These are phyloP conservation scores for Hemileia vastatrix DNA, from an alignment of 1,284 basidiomycete genomes.

Conservation along the genomic window DNA sequence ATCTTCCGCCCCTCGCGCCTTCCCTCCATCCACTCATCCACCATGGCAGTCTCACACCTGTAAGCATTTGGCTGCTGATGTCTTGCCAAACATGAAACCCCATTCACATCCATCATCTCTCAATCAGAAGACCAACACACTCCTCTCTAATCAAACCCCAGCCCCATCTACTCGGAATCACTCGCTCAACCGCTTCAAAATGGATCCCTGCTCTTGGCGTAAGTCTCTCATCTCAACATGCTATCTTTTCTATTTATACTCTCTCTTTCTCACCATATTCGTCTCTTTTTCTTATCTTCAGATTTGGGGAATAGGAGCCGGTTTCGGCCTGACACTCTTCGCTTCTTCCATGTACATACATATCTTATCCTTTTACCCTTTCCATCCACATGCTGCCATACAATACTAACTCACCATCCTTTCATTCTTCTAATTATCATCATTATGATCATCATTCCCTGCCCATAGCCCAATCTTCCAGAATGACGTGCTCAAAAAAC, in stretches of 20 bases:
- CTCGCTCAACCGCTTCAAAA: background rate
- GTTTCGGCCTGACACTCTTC: constrained; percentile 1
- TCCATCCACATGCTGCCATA: no score
- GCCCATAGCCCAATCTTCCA: constrained; percentile 14
- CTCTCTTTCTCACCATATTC: background rate
- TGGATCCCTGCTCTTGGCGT: constrained; percentile 18
- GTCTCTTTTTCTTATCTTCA: background rate
- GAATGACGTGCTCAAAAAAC: constrained; percentile 17
- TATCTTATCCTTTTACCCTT: background rate
- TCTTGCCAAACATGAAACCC: no score
- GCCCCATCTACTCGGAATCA: constrained; percentile 16
- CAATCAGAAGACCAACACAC: background rate
- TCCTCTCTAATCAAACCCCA: constrained; percentile 8
- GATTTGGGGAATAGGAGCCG: constrained; percentile 15
- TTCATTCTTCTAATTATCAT: no score
- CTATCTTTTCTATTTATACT: background rate
- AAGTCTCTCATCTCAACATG: background rate
- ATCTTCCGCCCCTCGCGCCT: no score
- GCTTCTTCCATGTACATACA: constrained; percentile 12
- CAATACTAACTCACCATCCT: no score
- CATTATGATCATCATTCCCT: background rate
- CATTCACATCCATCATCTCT: background rate
- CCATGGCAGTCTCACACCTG: no score
- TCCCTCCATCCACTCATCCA: no score
- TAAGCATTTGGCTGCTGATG: no score